Conservation (phyloP, 2,329 filamentous ascomycete genomes). For the Pleomassaria siparia region DNA sequence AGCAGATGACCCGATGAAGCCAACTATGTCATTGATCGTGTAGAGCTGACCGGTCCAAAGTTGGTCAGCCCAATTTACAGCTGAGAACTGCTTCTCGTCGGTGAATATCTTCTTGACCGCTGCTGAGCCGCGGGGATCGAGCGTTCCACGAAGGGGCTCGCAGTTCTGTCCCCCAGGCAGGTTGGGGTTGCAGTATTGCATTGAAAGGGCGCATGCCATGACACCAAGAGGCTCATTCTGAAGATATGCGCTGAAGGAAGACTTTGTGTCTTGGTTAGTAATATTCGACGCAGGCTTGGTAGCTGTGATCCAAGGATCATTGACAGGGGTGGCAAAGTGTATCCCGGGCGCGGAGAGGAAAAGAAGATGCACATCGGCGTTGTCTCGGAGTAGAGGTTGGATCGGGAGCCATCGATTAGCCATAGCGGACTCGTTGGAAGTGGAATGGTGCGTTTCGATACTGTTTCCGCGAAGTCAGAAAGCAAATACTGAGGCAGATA, state of each 20-base stretch:
- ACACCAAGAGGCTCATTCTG: conserved; percentile 3
- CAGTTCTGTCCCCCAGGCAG: not conserved
- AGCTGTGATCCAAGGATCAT: conserved; percentile 15
- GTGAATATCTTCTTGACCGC: conserved; percentile 2
- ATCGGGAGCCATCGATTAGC: conserved; percentile 8
- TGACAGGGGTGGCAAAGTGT: conserved; percentile 2
- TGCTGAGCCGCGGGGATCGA: not conserved
- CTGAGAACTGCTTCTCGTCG: not conserved
- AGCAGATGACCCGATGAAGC: conserved; percentile 8
- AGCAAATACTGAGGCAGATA: not conserved
- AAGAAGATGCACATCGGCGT: conserved; percentile 8
- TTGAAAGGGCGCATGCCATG: conserved; percentile 4
- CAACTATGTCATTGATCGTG: conserved; percentile 6
- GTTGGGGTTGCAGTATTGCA: conserved; percentile 17
- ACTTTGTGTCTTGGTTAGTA: conserved; percentile 1
- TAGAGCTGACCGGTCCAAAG: not conserved
- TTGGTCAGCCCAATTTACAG: not conserved
- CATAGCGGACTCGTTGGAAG: not conserved
- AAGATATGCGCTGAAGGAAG: not conserved
- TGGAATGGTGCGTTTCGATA: not conserved
- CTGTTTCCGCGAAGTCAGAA: not conserved
- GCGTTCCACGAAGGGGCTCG: conserved; percentile 3
- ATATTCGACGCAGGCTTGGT: conserved; percentile 1
- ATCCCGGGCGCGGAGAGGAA: conserved; percentile 12
- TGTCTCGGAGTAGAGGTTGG: not conserved